Evolutionary conservation across 1,139 yeast genomes (phyloP).

Genomic region (Magnusiomyces tetraspermus): DNA sequence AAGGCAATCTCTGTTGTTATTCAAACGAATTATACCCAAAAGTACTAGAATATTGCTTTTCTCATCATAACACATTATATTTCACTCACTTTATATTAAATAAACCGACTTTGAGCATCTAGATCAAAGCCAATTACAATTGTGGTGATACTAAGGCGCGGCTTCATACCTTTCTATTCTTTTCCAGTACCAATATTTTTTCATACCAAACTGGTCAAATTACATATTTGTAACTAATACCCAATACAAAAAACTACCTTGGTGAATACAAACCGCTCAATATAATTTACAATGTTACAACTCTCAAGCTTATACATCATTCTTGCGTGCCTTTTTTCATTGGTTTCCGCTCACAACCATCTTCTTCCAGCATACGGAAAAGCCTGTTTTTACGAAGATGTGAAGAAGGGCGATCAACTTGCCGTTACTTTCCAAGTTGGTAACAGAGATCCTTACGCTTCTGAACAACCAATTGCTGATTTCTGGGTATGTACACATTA

Average conservation of each 20-base stretch:
- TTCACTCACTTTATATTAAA: too few relatives aligned
- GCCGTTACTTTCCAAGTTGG: constrained; percentile 92
- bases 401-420: constrained; percentile 76
- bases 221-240: neutral
- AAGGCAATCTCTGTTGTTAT: too few relatives aligned
- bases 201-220: neutral
- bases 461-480: constrained; percentile 70
- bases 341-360: constrained; percentile 61
- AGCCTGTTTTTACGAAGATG: constrained; percentile 78
- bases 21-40: too few relatives aligned
- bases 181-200: too few relatives aligned
- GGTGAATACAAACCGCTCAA: neutral
- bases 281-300: neutral
- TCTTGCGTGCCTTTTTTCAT: constrained; percentile 15
- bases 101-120: too few relatives aligned
- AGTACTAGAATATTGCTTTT: too few relatives aligned
- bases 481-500: constrained; percentile 37
- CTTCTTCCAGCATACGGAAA: constrained; percentile 73
- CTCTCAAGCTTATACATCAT: neutral
- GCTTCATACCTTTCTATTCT: too few relatives aligned
- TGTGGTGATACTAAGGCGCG: too few relatives aligned
- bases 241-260: neutral
- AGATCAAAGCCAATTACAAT: too few relatives aligned
- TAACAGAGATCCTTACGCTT: constrained; percentile 69
- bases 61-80: too few relatives aligned